Evolutionary conservation across 805 yeast genomes (phyloP), one percentile per base, ranked within the genome.

Genomic region (Candida corydali): DNA sequence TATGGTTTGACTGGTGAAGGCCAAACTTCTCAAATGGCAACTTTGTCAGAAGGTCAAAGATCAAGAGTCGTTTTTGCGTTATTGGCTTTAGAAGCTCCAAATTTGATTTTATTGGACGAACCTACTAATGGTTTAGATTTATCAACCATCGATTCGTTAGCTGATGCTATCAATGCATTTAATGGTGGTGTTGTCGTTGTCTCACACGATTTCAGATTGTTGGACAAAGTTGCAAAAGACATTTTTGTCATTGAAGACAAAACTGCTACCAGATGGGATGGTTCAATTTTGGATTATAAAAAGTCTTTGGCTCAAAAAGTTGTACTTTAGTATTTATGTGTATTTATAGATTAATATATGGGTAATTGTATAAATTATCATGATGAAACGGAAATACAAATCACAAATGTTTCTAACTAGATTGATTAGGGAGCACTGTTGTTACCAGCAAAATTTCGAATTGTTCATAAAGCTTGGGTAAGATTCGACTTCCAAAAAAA

Each of bases 91-190:
- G 97, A 93, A 70, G 71, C 85, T 45, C 98, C 98, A 57, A 93
- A 93, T 69, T 86, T 93, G 64, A 73, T 93, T 54, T 72, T 93
- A 60, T 75, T 93, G 69, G 98, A 93, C 75, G 98, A 93, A 82
- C 98, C 98, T 78, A 93, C 98, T 50, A 93, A 93, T 77, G 98
- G 98, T 76, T 75, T 93, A 67, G 98, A 93, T 75, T 91, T 93
- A 54, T 88, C 97, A 57, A 89, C 98, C 36, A 93, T 93, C 60
- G 98, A 93, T 69, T 93, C 98, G 29, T 75, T 93, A 55, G 98
- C 97, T 37, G 95, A 84, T 39, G 98, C 98, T 47, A 91, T 93
- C 61, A 82, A 88, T 49, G 83, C 78, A 22, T 93, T 86, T 76
- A 85, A 82, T 59, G 98, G 98, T 70, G 98, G 98, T 76, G 96